These are phyloP conservation scores for Aphanomyces invadans DNA, from an alignment of 352 stramenopile species.

Conservation along the genomic window DNA sequence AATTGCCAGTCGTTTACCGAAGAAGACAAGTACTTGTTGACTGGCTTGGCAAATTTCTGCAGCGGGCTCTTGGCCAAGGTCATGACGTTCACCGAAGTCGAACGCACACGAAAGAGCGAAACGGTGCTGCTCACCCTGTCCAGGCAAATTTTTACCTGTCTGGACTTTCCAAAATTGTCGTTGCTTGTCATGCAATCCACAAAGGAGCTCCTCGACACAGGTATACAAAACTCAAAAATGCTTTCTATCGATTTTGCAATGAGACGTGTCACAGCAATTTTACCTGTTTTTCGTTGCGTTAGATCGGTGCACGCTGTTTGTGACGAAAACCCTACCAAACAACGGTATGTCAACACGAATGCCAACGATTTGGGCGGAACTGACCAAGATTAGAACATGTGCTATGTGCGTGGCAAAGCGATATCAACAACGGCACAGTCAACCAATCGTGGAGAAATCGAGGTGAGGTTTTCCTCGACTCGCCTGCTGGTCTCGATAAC, in stretches of 20 bases:
- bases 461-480: too few relatives aligned
- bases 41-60: conserved; percentile 46
- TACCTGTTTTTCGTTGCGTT: too few relatives aligned
- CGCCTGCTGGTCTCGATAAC: too few relatives aligned
- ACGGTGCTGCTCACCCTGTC: conserved; percentile 64
- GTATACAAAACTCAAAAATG: too few relatives aligned
- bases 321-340: conserved; percentile 35
- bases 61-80: conserved; percentile 62
- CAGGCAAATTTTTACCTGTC: conserved; percentile 68
- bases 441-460: conserved; percentile 7
- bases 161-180: conserved; percentile 69
- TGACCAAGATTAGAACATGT: conserved; percentile 6
- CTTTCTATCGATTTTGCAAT: too few relatives aligned
- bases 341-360: conserved; percentile 1
- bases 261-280: too few relatives aligned
- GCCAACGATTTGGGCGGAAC: too few relatives aligned
- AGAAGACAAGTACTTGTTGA: conserved; percentile 50
- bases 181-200: conserved; percentile 73
- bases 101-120: conserved; percentile 77
- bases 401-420: conserved; percentile 17
- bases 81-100: conserved; percentile 67
- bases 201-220: conserved; percentile 59
- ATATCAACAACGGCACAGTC: conserved; percentile 20
- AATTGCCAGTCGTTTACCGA: conserved; percentile 46
- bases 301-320: conserved; percentile 67